Percentiles rank a stretch among this genome's conserved stretches.
Evolutionary conservation across 75 land plant genomes (phyloP).

Genomic region (Larix kaempferi): DNA sequence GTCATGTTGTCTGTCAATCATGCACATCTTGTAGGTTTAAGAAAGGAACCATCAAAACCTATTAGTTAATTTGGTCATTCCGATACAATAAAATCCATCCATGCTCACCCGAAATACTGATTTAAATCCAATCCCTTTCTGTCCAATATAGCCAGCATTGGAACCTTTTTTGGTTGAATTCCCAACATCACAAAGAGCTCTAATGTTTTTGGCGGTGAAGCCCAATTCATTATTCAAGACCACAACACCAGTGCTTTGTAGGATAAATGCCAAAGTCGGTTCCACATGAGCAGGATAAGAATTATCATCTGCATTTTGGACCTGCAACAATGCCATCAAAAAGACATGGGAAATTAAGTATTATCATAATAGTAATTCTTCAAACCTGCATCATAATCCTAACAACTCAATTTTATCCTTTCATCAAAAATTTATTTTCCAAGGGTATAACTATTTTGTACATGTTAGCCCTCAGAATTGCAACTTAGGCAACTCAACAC

Average conservation of each 20-base stretch:
- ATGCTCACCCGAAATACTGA: slow-evolving; percentile 86
- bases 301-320: slow-evolving; percentile 99
- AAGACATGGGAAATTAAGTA: background rate
- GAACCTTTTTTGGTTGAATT: slow-evolving; percentile 91
- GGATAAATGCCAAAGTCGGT: slow-evolving; percentile 73
- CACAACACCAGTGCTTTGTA: slow-evolving; percentile 57
- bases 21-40: background rate
- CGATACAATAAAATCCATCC: background rate
- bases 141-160: slow-evolving; percentile 84
- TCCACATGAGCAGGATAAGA: slow-evolving; percentile 50
- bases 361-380: slow-evolving; percentile 1
- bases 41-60: background rate
- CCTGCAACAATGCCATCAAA: slow-evolving; percentile 37
- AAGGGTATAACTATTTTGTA: background rate
- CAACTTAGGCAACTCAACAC: too few relatives aligned
- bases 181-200: slow-evolving; percentile 96
- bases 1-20: background rate
- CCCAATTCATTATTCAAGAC: slow-evolving; percentile 91
- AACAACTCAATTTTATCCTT: background rate
- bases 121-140: slow-evolving; percentile 98
- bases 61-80: background rate
- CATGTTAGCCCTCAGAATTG: too few relatives aligned
- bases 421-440: background rate
- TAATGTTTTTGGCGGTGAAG: slow-evolving; percentile 75
- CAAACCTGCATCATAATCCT: background rate